A percentile compares a stretch with the other conserved stretches of the same genome.
phyloP scores from a whole-genome alignment of 768 basidiomycete genomes.

The Amanita molliuscula region DNA sequence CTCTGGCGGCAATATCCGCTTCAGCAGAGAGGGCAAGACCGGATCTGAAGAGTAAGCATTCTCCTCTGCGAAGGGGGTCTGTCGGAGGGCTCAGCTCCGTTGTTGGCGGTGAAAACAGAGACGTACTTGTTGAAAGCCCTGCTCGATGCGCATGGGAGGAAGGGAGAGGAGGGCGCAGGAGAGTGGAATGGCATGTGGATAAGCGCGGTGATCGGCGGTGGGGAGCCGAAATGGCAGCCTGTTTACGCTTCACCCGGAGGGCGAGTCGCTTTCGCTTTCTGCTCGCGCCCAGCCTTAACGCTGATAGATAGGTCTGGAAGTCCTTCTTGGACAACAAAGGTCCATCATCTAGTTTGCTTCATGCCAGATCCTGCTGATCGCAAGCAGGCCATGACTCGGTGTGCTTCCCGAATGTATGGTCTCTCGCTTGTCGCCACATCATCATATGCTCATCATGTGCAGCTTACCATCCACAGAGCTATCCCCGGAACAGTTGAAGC shows the following conservation, averaged over 20 bases:
- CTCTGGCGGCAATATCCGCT: constrained; percentile 42
- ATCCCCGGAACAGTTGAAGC: constrained; percentile 64
- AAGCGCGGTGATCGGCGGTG: neutral
- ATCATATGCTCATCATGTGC: constrained; percentile 5
- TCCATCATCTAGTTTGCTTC: constrained; percentile 14
- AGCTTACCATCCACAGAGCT: constrained; percentile 59
- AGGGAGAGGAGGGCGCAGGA: neutral
- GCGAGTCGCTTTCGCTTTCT: constrained; percentile 22
- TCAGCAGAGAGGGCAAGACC: constrained; percentile 49
- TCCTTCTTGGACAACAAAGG: constrained; percentile 72
- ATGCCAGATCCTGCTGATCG: neutral
- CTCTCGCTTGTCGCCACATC: neutral
- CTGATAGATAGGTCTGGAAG: constrained; percentile 56
- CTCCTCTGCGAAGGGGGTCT: constrained; percentile 45
- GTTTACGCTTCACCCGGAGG: constrained; percentile 58
- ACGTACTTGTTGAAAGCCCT: constrained; percentile 54
- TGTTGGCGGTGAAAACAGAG: neutral
- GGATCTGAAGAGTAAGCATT: constrained; percentile 56
- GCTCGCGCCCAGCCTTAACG: neutral
- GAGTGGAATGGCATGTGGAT: neutral
- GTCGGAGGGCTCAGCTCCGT: neutral
- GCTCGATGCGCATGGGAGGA: constrained; percentile 44
- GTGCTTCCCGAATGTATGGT: constrained; percentile 67
- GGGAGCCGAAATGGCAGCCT: constrained; percentile 44
- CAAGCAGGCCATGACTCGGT: constrained; percentile 63